A percentile compares a stretch with the other conserved stretches of the same genome.
Evolutionary conservation across 352 stramenopile species (phyloP).

Genomic region (Phytopythium ostracodes): DNA sequence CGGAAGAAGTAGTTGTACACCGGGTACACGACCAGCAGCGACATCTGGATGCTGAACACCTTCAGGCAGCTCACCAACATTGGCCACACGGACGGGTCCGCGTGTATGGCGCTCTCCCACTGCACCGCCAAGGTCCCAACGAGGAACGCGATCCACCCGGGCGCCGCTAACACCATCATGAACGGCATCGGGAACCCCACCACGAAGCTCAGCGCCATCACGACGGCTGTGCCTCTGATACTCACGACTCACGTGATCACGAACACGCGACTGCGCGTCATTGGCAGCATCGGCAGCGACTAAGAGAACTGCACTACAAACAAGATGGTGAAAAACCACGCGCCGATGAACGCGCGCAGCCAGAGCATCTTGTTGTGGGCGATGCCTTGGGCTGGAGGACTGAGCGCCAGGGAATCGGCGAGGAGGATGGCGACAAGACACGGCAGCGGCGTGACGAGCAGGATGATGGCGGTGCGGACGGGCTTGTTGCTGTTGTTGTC

Average conservation of each 20-base stretch:
- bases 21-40: constrained; percentile 17
- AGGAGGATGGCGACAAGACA: not conserved
- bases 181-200: constrained; percentile 18
- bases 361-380: not conserved
- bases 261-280: constrained; percentile 2
- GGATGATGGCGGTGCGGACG: not conserved
- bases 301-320: not conserved
- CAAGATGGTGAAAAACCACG: not conserved
- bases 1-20: constrained; percentile 19
- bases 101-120: constrained; percentile 6
- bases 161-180: constrained; percentile 15
- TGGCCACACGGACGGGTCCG: constrained; percentile 5
- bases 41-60: constrained; percentile 9
- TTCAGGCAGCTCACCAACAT: constrained; percentile 8
- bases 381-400: not conserved
- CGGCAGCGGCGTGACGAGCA: not conserved
- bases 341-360: not conserved
- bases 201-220: constrained; percentile 7
- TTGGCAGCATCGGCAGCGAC: not conserved
- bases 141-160: constrained; percentile 12
- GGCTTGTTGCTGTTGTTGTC: not conserved
- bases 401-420: not conserved
- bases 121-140: constrained; percentile 8
- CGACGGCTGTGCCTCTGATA: not conserved
- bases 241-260: constrained; percentile 10